These are phyloP conservation scores for Cardiosporidium cionae DNA, from an alignment of 169 alveolate genomes.

Conservation along the genomic window DNA sequence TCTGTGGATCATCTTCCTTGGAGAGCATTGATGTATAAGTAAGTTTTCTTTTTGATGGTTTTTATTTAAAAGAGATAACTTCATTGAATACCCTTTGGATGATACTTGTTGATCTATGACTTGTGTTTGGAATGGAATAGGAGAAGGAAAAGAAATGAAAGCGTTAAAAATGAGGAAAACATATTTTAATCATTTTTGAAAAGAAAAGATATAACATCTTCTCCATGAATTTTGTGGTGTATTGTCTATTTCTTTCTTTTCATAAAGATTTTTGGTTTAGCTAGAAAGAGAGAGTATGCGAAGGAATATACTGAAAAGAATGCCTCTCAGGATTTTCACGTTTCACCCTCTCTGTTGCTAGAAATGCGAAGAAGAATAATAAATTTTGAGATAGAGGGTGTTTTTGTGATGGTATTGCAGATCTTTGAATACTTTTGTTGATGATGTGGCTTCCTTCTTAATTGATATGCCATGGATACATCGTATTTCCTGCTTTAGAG, in stretches of 20 bases:
- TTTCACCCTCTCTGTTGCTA: too few species aligned
- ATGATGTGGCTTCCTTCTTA: slow-evolving; percentile 92
- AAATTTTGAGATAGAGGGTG: too few species aligned
- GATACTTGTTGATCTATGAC: not conserved
- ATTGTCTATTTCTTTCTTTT: too few species aligned
- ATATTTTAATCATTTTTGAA: not conserved
- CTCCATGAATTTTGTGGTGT: not conserved
- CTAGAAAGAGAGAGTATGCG: too few species aligned
- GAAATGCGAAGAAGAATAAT: too few species aligned
- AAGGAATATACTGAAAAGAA: too few species aligned
- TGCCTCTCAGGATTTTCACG: too few species aligned
- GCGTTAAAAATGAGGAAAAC: not conserved
- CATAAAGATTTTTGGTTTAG: too few species aligned
- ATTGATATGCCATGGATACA: slow-evolving; percentile 94
- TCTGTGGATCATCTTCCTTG: slow-evolving; percentile 99
- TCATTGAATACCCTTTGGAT: not conserved
- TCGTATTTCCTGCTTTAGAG: slow-evolving; percentile 82
- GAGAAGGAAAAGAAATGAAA: too few species aligned
- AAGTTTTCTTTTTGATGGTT: too few species aligned
- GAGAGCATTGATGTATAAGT: slow-evolving; percentile 86
- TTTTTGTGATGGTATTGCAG: slow-evolving; percentile 20
- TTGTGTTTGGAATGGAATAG: too few species aligned
- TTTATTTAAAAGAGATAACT: too few species aligned
- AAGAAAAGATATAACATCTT: not conserved
- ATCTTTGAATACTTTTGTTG: slow-evolving; percentile 94